A percentile compares a stretch with the other conserved stretches of the same genome.
Conservation (phyloP, 2,329 filamentous ascomycete species). For the Clarireedia sp. region DNA sequence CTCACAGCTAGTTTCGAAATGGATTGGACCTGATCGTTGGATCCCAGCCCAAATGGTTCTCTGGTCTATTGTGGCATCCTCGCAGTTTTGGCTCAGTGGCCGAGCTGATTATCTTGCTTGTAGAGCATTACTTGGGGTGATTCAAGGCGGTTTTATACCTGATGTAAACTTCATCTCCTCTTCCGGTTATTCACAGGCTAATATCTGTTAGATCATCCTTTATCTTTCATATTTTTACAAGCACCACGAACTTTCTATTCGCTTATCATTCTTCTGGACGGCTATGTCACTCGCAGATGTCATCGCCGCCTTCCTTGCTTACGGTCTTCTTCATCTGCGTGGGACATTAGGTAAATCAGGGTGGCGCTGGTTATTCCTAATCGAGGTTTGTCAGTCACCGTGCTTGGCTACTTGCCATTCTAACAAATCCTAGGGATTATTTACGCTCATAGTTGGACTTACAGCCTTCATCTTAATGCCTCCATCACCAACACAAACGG, state of each 20-base stretch:
- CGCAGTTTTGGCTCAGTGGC: constrained; percentile 32
- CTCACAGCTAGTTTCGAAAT: constrained; percentile 42
- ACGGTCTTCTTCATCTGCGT: constrained; percentile 21
- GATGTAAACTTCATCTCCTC: constrained; percentile 36
- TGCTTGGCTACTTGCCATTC: too few relatives aligned
- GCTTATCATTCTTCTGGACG: constrained; percentile 23
- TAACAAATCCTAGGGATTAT: constrained; percentile 6
- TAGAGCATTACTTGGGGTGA: constrained; percentile 20
- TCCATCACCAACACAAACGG: constrained; percentile 24
- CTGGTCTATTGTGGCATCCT: constrained; percentile 47
- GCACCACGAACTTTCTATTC: constrained; percentile 20
- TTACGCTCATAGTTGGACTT: constrained; percentile 21
- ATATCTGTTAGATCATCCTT: constrained; percentile 34
- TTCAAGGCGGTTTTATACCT: constrained; percentile 26
- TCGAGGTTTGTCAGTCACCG: constrained; percentile 5
- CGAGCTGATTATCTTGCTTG: constrained; percentile 30
- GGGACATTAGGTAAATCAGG: constrained; percentile 18
- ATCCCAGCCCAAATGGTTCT: constrained; percentile 43
- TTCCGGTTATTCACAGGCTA: neutral
- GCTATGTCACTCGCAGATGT: constrained; percentile 19
- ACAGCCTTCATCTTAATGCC: constrained; percentile 21
- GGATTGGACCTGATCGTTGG: constrained; percentile 42
- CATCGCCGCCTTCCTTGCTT: constrained; percentile 20
- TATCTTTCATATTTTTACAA: constrained; percentile 27
- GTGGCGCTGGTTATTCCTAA: constrained; percentile 35